These are phyloP conservation scores for Pinus tabuliformis DNA, from an alignment of 75 land plant species.

Conservation along the genomic window DNA sequence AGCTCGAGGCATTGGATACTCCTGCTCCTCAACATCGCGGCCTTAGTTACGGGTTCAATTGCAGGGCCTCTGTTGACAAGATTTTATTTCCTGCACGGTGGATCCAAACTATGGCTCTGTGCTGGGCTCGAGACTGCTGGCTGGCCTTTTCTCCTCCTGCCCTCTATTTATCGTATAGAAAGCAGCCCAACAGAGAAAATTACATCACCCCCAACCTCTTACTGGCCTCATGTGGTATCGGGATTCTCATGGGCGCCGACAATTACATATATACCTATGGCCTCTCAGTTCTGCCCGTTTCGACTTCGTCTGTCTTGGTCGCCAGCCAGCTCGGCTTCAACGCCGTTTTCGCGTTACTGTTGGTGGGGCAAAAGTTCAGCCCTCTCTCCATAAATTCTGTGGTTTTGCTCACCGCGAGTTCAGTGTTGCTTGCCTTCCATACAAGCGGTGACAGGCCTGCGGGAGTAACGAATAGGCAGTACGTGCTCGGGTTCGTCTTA, in stretches of 20 bases:
- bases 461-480: slow-evolving; percentile 14
- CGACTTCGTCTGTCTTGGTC: slow-evolving; percentile 16
- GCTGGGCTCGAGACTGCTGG: slow-evolving; percentile 41
- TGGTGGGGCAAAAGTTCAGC: slow-evolving; percentile 23
- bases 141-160: slow-evolving; percentile 49
- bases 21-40: slow-evolving; percentile 12
- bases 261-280: slow-evolving; percentile 54
- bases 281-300: slow-evolving; percentile 16
- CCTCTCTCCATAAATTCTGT: slow-evolving; percentile 19
- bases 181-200: slow-evolving; percentile 16
- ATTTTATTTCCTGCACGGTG: slow-evolving; percentile 53
- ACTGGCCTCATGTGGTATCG: slow-evolving; percentile 22
- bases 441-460: slow-evolving; percentile 15
- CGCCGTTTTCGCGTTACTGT: slow-evolving; percentile 19
- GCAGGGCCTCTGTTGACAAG: slow-evolving; percentile 35
- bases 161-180: slow-evolving; percentile 18
- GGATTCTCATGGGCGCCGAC: slow-evolving; percentile 42
- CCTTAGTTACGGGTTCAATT: slow-evolving; percentile 24
- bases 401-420: slow-evolving; percentile 19
- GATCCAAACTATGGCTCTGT: slow-evolving; percentile 33
- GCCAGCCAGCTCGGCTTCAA: slow-evolving; percentile 34
- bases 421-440: slow-evolving; percentile 17
- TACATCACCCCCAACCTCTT: slow-evolving; percentile 20
- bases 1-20: slow-evolving; percentile 7
- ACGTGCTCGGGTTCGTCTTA: slow-evolving; percentile 14